These are phyloP conservation scores for Colletotrichum karsti DNA, from an alignment of 2,329 filamentous ascomycete genomes.

Conservation along the genomic window DNA sequence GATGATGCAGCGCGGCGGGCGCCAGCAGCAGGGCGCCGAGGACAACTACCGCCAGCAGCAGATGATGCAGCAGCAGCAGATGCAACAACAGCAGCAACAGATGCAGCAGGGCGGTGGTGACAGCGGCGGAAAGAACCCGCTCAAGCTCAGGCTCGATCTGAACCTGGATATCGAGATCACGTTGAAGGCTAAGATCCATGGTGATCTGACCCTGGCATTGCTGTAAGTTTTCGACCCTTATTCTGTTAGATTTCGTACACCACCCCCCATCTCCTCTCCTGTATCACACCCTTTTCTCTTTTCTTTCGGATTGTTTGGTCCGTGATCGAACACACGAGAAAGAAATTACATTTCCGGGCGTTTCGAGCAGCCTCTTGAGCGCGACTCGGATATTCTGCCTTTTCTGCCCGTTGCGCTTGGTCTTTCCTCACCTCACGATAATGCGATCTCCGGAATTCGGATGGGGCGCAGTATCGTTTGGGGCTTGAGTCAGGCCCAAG, in stretches of 20 bases:
- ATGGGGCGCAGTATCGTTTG: neutral
- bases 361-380: neutral
- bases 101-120: slow-evolving; percentile 34
- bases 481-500: neutral
- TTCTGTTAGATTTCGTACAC: neutral
- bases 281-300: no score
- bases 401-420: neutral
- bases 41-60: slow-evolving; percentile 14
- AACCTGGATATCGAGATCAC: slow-evolving; percentile 84
- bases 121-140: slow-evolving; percentile 32
- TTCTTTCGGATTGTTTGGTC: neutral
- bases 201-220: slow-evolving; percentile 77
- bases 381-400: slow-evolving; percentile 1
- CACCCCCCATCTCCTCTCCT: neutral
- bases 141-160: slow-evolving; percentile 53
- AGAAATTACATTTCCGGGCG: neutral
- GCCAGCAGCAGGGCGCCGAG: slow-evolving; percentile 26
- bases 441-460: neutral
- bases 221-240: slow-evolving; percentile 58
- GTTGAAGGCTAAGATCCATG: slow-evolving; percentile 81
- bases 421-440: neutral
- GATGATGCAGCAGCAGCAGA: slow-evolving; percentile 31
- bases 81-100: slow-evolving; percentile 34
- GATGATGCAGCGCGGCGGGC: slow-evolving; percentile 2
- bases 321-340: neutral